These are phyloP conservation scores for Penicillium goetzii DNA, from an alignment of 495 filamentous ascomycete species.

Conservation along the genomic window DNA sequence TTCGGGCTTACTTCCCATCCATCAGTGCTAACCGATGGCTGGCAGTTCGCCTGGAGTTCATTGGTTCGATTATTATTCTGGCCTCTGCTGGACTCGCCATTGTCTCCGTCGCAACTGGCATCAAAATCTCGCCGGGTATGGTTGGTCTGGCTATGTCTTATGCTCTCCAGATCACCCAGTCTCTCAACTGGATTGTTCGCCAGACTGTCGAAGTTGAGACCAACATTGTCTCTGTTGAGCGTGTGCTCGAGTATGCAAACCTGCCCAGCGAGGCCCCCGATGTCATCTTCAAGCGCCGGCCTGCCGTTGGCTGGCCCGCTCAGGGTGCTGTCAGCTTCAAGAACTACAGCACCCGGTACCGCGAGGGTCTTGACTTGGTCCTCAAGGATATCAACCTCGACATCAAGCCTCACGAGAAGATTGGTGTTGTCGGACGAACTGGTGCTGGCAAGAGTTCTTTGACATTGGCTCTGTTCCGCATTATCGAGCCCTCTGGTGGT, in stretches of 20 bases:
- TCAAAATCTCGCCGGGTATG: constrained; percentile 69
- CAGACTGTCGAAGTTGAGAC: constrained; percentile 99
- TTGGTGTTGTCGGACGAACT: constrained; percentile 95
- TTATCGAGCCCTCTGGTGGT: constrained; percentile 84
- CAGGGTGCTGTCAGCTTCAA: constrained; percentile 88
- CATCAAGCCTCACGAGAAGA: constrained; percentile 96
- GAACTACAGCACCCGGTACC: constrained; percentile 93
- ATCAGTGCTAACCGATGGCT: constrained; percentile 97
- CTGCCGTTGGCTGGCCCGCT: constrained; percentile 88
- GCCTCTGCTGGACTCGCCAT: constrained; percentile 82
- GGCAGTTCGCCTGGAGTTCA: constrained; percentile 92
- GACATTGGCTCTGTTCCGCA: constrained; percentile 90
- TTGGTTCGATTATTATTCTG: constrained; percentile 93
- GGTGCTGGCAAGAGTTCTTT: constrained; percentile 96
- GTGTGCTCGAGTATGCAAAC: constrained; percentile 92
- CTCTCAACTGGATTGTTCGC: constrained; percentile 99
- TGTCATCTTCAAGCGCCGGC: constrained; percentile 83
- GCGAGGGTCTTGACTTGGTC: constrained; percentile 84
- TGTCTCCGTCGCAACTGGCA: constrained; percentile 75
- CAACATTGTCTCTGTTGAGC: constrained; percentile 98
- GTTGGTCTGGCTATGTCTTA: constrained; percentile 97
- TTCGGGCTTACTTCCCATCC: constrained; percentile 94
- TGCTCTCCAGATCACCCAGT: constrained; percentile 94
- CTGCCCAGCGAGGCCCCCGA: constrained; percentile 96
- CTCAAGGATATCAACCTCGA: constrained; percentile 89